phyloP scores from a whole-genome alignment of 2,329 filamentous ascomycete species.

The Fonsecaea monophora region DNA sequence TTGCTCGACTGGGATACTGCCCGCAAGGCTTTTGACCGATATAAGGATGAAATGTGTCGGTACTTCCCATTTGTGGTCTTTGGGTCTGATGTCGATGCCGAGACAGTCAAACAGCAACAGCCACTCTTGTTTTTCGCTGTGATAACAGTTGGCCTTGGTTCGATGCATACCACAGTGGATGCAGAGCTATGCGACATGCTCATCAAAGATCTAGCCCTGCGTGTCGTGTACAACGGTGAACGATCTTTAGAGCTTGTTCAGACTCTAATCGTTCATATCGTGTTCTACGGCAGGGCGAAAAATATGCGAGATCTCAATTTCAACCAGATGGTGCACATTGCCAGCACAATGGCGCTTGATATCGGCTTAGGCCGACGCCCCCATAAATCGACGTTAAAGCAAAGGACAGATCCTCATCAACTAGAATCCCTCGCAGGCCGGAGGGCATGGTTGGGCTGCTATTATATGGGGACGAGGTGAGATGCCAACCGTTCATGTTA shows the following conservation, averaged over 20 bases:
- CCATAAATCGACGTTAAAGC: slow-evolving; percentile 47
- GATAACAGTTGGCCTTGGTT: slow-evolving; percentile 59
- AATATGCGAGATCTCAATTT: slow-evolving; percentile 86
- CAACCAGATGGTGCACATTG: slow-evolving; percentile 82
- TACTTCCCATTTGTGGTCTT: slow-evolving; percentile 66
- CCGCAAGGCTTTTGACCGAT: slow-evolving; percentile 61
- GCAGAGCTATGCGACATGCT: slow-evolving; percentile 69
- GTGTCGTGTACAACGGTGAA: slow-evolving; percentile 74
- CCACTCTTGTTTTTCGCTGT: slow-evolving; percentile 67
- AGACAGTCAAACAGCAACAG: slow-evolving; percentile 62
- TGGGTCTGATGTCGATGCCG: slow-evolving; percentile 58
- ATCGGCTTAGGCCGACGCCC: slow-evolving; percentile 72
- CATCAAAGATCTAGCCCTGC: slow-evolving; percentile 75
- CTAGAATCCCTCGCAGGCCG: slow-evolving; percentile 58
- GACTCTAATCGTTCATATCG: slow-evolving; percentile 71
- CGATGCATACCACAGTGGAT: slow-evolving; percentile 61
- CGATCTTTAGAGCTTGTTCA: slow-evolving; percentile 85
- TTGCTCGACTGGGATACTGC: slow-evolving; percentile 61
- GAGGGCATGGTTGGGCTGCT: slow-evolving; percentile 67
- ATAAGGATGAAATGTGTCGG: slow-evolving; percentile 60
- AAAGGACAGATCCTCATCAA: slow-evolving; percentile 46
- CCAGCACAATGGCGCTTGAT: slow-evolving; percentile 80
- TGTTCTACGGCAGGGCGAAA: slow-evolving; percentile 89
- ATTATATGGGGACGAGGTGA: slow-evolving; percentile 63
- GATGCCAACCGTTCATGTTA: slow-evolving; percentile 25